Percentiles rank a stretch among this genome's conserved stretches.
These are phyloP conservation scores for Hordeum marinum DNA, from an alignment of 176 grass and related monocot genomes.

Conservation along the genomic window DNA sequence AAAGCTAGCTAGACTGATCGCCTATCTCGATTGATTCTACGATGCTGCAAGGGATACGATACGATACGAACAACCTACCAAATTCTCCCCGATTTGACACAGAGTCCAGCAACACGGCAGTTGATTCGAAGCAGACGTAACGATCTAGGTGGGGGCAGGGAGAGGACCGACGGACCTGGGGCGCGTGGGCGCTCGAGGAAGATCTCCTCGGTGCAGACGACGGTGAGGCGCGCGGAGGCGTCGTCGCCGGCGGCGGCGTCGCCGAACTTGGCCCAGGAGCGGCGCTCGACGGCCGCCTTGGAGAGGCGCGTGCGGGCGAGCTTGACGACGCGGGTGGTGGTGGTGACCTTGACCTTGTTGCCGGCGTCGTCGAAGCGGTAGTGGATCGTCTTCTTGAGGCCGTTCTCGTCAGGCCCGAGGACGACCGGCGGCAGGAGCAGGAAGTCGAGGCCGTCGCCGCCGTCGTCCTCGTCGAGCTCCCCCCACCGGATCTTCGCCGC, in stretches of 20 bases:
- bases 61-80: neutral
- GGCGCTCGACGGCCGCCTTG: slow-evolving; percentile 14
- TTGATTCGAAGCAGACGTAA: neutral
- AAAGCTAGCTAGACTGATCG: neutral
- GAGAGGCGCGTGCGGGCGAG: neutral
- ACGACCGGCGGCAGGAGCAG: slow-evolving; percentile 71
- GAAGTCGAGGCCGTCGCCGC: slow-evolving; percentile 40
- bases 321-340: slow-evolving; percentile 54
- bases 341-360: slow-evolving; percentile 81
- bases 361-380: slow-evolving; percentile 78
- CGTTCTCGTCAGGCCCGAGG: slow-evolving; percentile 68
- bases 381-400: slow-evolving; percentile 66
- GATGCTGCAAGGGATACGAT: neutral
- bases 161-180: slow-evolving; percentile 26
- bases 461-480: slow-evolving; percentile 47
- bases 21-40: neutral
- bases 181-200: slow-evolving; percentile 53
- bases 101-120: neutral
- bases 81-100: neutral
- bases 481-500: neutral
- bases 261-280: slow-evolving; percentile 1
- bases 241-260: slow-evolving; percentile 25
- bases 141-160: neutral
- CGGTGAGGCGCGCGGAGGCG: slow-evolving; percentile 39
- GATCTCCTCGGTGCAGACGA: slow-evolving; percentile 70